A percentile compares a stretch with the other conserved stretches of the same genome.
These are phyloP conservation scores for Globisporangium viniferum DNA, from an alignment of 352 stramenopile genomes.

Conservation along the genomic window DNA sequence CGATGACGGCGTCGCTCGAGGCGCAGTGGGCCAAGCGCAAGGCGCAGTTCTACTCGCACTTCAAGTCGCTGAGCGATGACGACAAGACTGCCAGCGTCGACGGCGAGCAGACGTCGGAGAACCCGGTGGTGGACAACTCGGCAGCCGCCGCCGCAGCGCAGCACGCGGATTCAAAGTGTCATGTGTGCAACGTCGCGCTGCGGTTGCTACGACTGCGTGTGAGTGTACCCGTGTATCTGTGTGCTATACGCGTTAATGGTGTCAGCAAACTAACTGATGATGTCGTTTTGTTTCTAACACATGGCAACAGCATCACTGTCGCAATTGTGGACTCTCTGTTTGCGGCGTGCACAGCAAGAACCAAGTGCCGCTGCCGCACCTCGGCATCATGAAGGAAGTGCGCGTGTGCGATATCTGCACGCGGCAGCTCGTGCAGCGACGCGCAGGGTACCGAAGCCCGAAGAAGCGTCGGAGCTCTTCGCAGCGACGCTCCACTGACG, in stretches of 20 bases:
- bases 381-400: constrained; percentile 72
- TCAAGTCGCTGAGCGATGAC: constrained; percentile 28
- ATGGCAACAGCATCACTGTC: constrained; percentile 47
- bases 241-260: neutral
- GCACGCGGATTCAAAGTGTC: constrained; percentile 47
- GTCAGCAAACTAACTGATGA: neutral
- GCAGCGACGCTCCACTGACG: constrained; percentile 18
- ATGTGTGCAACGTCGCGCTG: constrained; percentile 60
- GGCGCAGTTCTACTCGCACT: constrained; percentile 45
- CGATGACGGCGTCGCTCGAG: constrained; percentile 38
- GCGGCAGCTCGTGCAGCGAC: constrained; percentile 61
- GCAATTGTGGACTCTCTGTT: constrained; percentile 61
- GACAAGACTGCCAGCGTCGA: neutral
- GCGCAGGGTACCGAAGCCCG: constrained; percentile 59
- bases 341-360: constrained; percentile 78
- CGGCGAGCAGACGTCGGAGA: neutral
- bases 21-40: constrained; percentile 32
- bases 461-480: constrained; percentile 19
- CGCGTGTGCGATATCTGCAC: constrained; percentile 75
- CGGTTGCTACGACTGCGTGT: constrained; percentile 50
- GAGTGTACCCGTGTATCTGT: constrained; percentile 15
- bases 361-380: constrained; percentile 67
- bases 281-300: neutral
- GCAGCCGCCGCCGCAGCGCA: constrained; percentile 10
- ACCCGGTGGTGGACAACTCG: constrained; percentile 2